These are phyloP conservation scores for Tetrapyrgos nigripes DNA, from an alignment of 1,284 basidiomycete genomes.

Conservation along the genomic window DNA sequence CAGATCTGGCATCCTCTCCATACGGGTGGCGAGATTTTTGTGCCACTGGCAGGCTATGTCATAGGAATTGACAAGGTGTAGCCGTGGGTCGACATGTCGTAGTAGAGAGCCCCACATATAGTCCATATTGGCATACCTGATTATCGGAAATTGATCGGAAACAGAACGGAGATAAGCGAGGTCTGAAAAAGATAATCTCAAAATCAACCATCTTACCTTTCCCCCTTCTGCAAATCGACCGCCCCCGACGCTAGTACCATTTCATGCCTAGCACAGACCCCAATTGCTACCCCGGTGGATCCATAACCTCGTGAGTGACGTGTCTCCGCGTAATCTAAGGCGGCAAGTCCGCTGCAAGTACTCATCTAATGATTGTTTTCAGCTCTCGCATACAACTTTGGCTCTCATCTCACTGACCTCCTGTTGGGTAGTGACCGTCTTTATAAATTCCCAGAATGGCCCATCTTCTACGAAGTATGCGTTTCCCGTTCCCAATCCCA, in stretches of 20 bases:
- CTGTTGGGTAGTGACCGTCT: constrained; percentile 6
- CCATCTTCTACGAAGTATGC: constrained; percentile 15
- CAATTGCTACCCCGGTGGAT: constrained; percentile 19
- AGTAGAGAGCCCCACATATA: constrained; percentile 7
- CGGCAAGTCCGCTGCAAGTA: constrained; percentile 20
- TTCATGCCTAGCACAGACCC: constrained; percentile 23
- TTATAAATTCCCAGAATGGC: constrained; percentile 7
- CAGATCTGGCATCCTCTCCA: constrained; percentile 6
- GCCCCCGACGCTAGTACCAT: constrained; percentile 18
- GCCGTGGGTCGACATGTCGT: not conserved
- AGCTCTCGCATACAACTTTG: too few relatives aligned
- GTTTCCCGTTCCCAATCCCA: constrained; percentile 11
- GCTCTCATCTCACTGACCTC: constrained; percentile 1
- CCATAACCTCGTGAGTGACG: constrained; percentile 18
- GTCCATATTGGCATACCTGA: constrained; percentile 12
- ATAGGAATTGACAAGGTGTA: constrained; percentile 17
- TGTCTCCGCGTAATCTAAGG: constrained; percentile 22
- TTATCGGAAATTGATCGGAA: not conserved
- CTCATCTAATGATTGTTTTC: constrained; percentile 3
- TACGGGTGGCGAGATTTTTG: constrained; percentile 9
- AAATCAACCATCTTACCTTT: constrained; percentile 15
- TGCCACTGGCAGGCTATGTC: constrained; percentile 28
- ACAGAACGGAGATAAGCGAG: not conserved
- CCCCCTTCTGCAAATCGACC: constrained; percentile 8
- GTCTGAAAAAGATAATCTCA: too few relatives aligned